Conservation (phyloP, 257 asterid species). For the Salvia rosmarinus region DNA sequence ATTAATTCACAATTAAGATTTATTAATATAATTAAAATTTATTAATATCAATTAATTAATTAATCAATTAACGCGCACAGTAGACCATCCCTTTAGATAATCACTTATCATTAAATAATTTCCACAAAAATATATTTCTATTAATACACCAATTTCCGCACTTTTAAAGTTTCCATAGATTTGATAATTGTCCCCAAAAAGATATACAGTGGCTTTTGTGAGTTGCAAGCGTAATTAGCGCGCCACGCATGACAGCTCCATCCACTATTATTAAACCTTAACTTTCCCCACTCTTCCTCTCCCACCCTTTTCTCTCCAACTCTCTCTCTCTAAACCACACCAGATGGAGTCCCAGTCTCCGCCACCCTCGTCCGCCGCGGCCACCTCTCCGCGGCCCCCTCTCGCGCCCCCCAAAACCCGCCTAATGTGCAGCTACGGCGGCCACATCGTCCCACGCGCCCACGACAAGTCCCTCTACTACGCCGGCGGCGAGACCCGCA, state of each 20-base stretch:
- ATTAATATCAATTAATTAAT: too few species aligned
- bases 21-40: too few species aligned
- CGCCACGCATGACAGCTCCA: slow-evolving; percentile 40
- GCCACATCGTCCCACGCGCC: slow-evolving; percentile 85
- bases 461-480: slow-evolving; percentile 70
- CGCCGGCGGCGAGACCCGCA: slow-evolving; percentile 84
- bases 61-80: too few species aligned
- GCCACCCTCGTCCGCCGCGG: slow-evolving; percentile 43
- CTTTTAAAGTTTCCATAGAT: not conserved
- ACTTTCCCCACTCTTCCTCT: not conserved
- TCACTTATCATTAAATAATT: not conserved
- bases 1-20: too few species aligned
- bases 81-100: too few species aligned
- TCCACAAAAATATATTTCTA: too few species aligned
- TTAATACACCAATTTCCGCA: not conserved
- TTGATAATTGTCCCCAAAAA: not conserved
- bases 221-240: slow-evolving; percentile 49
- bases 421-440: slow-evolving; percentile 93
- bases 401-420: slow-evolving; percentile 59
- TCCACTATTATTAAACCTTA: slow-evolving; percentile 31
- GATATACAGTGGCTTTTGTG: slow-evolving; percentile 3
- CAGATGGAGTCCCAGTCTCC: slow-evolving; percentile 54
- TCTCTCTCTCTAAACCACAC: slow-evolving; percentile 31
- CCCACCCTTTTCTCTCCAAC: not conserved
- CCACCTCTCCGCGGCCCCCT: slow-evolving; percentile 48